phyloP scores from a whole-genome alignment of 768 basidiomycete genomes.

The Russula brevipes region DNA sequence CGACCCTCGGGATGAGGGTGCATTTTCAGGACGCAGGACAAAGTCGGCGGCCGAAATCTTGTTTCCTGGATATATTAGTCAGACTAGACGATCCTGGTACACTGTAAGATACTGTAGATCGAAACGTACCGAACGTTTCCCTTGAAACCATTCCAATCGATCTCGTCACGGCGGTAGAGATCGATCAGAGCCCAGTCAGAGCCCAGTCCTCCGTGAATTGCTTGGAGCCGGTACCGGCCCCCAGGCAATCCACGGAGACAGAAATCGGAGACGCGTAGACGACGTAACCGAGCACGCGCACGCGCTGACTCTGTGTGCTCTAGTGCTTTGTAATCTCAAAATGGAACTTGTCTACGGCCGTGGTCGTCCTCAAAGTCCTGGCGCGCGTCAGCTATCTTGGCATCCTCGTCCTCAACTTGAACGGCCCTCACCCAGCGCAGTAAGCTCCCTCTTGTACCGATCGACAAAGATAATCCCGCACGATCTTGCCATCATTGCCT shows the following conservation, averaged over 20 bases:
- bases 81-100: neutral
- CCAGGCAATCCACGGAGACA: too few relatives aligned
- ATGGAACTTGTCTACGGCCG: neutral
- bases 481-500: too few relatives aligned
- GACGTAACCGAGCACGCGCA: neutral
- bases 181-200: slow-evolving; percentile 3
- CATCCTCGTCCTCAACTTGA: too few relatives aligned
- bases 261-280: neutral
- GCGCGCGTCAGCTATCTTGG: too few relatives aligned
- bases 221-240: neutral
- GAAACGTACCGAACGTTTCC: slow-evolving; percentile 25
- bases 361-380: too few relatives aligned
- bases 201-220: slow-evolving; percentile 22
- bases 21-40: neutral
- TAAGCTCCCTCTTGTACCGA: too few relatives aligned
- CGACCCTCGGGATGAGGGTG: neutral
- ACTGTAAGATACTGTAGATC: slow-evolving; percentile 1
- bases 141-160: slow-evolving; percentile 2
- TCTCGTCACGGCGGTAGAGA: neutral
- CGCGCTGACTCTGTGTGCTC: neutral
- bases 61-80: slow-evolving; percentile 14
- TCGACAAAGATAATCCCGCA: too few relatives aligned
- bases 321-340: neutral
- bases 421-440: too few relatives aligned
- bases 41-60: neutral